Evolutionary conservation across 345 rosid genomes (phyloP).

Genomic region (Gynandropsis gynandra): DNA sequence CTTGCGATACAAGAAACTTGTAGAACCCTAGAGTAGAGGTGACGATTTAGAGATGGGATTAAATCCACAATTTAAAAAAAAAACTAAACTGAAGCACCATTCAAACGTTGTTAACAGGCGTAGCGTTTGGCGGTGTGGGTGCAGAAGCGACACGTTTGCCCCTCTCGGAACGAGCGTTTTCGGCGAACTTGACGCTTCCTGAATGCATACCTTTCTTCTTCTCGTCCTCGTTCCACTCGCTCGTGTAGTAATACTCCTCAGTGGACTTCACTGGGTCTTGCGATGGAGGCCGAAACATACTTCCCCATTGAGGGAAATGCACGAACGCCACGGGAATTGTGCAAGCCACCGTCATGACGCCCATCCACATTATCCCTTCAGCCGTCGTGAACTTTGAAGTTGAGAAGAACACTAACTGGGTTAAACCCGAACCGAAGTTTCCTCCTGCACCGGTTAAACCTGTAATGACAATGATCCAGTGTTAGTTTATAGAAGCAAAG

Average conservation of each 20-base stretch:
- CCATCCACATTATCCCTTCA: conserved; percentile 60
- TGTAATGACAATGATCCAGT: too few relatives aligned
- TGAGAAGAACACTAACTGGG: conserved; percentile 61
- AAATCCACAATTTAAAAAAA: too few relatives aligned
- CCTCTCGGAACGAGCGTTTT: conserved; percentile 67
- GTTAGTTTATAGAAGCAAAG: too few relatives aligned
- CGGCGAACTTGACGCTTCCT: conserved; percentile 62
- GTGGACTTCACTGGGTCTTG: conserved; percentile 37
- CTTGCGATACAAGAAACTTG: too few relatives aligned
- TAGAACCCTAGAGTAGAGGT: too few relatives aligned
- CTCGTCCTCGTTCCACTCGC: conserved; percentile 66
- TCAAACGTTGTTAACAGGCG: conserved; percentile 40
- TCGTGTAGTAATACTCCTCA: conserved; percentile 56
- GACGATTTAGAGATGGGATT: too few relatives aligned
- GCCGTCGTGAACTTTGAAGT: conserved; percentile 44
- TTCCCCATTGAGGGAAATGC: conserved; percentile 82
- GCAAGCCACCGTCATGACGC: conserved; percentile 61
- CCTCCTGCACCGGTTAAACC: conserved; percentile 81
- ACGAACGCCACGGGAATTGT: conserved; percentile 58
- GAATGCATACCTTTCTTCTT: conserved; percentile 54
- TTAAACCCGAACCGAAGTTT: conserved; percentile 74
- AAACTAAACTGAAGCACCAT: too few relatives aligned
- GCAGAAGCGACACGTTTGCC: conserved; percentile 43
- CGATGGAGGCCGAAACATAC: conserved; percentile 60
- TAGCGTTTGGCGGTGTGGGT: conserved; percentile 37